phyloP scores from a whole-genome alignment of 2,329 filamentous ascomycete genomes.

The Septoria linicola region DNA sequence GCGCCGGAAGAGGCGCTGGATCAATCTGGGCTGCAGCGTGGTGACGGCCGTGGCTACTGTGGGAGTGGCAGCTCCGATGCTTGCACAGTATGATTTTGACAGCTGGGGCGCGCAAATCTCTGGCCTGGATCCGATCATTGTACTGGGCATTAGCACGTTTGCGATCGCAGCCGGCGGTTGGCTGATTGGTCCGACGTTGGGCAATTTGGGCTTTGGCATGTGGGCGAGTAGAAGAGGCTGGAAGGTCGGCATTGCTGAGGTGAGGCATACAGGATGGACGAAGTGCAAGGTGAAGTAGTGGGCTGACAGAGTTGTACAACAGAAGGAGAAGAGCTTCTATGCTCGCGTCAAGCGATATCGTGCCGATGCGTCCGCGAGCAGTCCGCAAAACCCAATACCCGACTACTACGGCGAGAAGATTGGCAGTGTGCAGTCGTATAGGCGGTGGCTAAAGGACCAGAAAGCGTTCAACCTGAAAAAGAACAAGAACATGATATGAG shows the following conservation, averaged over 20 bases:
- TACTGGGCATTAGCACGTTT: slow-evolving; percentile 76
- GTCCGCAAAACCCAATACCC: slow-evolving; percentile 86
- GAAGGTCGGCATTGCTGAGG: slow-evolving; percentile 68
- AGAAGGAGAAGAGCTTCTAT: slow-evolving; percentile 96
- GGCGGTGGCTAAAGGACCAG: slow-evolving; percentile 97
- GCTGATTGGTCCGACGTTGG: slow-evolving; percentile 80
- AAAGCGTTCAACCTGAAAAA: slow-evolving; percentile 89
- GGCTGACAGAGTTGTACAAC: slow-evolving; percentile 18
- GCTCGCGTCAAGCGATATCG: slow-evolving; percentile 86
- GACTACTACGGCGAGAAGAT: slow-evolving; percentile 99
- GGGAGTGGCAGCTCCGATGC: slow-evolving; percentile 60
- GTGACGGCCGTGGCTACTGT: slow-evolving; percentile 63
- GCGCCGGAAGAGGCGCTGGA: slow-evolving; percentile 77
- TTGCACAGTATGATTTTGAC: slow-evolving; percentile 72
- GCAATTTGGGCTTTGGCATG: slow-evolving; percentile 74
- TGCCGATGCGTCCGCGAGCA: slow-evolving; percentile 86
- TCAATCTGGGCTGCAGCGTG: slow-evolving; percentile 77
- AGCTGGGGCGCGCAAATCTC: slow-evolving; percentile 63
- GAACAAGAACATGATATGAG: slow-evolving; percentile 63
- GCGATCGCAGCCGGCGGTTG: slow-evolving; percentile 79
- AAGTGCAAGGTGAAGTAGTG: background rate
- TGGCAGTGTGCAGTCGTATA: slow-evolving; percentile 83
- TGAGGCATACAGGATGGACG: slow-evolving; percentile 41
- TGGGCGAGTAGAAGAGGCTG: slow-evolving; percentile 62
- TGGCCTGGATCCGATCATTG: slow-evolving; percentile 83